Base-by-base conservation (phyloP, 331 rosid genomes). In the Stylosanthes scabra region DNA sequence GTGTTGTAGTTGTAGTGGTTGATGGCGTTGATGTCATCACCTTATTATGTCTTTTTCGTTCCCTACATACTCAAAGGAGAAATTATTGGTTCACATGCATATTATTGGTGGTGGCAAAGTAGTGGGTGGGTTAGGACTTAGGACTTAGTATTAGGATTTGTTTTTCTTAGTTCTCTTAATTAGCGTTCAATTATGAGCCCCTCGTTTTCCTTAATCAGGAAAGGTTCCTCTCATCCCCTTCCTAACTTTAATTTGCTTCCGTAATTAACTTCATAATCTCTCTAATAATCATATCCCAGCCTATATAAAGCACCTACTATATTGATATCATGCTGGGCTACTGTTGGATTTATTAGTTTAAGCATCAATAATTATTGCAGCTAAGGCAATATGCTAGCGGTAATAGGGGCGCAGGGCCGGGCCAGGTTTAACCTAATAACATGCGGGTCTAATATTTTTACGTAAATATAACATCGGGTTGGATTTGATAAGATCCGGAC, bases 11-110 rank as follows among this genome's bases (percentile, higher is more conserved):
- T 76, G 79, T 68, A 80, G 88, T 63, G 82, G 88, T 72, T 75
- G 73, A 77, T 58, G 74, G 63, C 25, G 56, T 46, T 63, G 82
- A 63, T 81, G 71, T 54, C 84, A 69, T 84, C 83, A 61, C 60
- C 28, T 29, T 56, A 16, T 29, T 78, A 63, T 68, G 82, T 86
- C 87, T 82, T 78, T 86, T 88, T 93, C 96, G 25, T 20, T 20
- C 25, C 25, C 25, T 20, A 20, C 82, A 85, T 34, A 80, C 70
- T 74, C 80, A 83, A 78, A 66, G 93, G 90, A 89, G 66, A 74
- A 57, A 39, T 13, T 42, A 37, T 34, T 63, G 80, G 85, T 69
- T 27, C 82, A 74, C 82, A n/a, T 59, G 74, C 25, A 20, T 20
- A 20, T 20, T 20, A 20, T 20, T 20, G 25, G 25, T 20, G 25